Evolutionary conservation across 2,329 filamentous ascomycete species (phyloP).

Genomic region (Trichoderma hamatum): DNA sequence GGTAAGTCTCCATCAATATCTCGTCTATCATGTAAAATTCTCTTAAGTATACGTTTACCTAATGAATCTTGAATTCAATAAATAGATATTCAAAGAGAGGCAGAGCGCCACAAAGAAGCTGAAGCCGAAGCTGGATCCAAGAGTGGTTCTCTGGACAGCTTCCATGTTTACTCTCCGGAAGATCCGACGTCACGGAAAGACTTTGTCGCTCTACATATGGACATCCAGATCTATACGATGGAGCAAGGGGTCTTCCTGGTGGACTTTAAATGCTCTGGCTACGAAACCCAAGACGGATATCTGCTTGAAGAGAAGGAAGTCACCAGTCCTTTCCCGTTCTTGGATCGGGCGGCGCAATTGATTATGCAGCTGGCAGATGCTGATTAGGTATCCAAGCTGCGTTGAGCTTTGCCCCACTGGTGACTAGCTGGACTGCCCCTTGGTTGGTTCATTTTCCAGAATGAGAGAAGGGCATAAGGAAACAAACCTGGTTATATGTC

Average conservation of each 20-base stretch:
- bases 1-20: conserved; percentile 58
- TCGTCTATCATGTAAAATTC: background rate
- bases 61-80: background rate
- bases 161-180: conserved; percentile 47
- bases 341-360: conserved; percentile 88
- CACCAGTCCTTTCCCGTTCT: conserved; percentile 91
- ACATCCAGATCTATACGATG: conserved; percentile 95
- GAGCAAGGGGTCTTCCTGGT: conserved; percentile 92
- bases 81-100: conserved; percentile 18
- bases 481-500: background rate
- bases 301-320: conserved; percentile 90
- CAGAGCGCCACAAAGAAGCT: conserved; percentile 20
- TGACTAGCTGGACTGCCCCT: background rate
- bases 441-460: background rate
- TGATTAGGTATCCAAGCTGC: conserved; percentile 49
- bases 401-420: background rate
- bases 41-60: background rate
- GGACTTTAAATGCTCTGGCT: conserved; percentile 97
- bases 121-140: conserved; percentile 29
- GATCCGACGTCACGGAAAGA: conserved; percentile 52
- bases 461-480: background rate
- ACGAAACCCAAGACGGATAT: conserved; percentile 77
- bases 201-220: conserved; percentile 89
- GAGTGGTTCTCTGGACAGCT: conserved; percentile 38
- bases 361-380: conserved; percentile 92